Base-by-base conservation (phyloP, 2,329 filamentous ascomycete species). In the Lithohypha guttulata region DNA sequence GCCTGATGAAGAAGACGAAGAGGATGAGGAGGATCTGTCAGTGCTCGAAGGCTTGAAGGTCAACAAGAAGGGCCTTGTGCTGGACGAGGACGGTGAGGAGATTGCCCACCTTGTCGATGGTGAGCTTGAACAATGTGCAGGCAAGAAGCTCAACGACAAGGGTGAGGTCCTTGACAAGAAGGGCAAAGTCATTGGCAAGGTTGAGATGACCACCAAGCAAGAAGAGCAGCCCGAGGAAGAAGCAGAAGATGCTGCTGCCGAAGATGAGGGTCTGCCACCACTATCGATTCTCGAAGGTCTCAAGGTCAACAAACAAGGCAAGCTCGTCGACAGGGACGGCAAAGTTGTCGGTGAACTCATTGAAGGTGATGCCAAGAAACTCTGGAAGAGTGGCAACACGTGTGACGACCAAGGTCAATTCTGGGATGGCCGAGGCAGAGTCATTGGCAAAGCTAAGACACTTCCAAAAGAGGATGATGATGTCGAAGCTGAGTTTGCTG, bases 361-460 rank as follows among this genome's bases (percentile, higher is more conserved):
- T 10, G 73, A 78, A 45, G 79, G 76, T 46, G 72, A 77, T 13
- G 69, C 77, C 42, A 78, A 77, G 61, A 79, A 78, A 57, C 63
- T 77, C 49, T 51, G 59, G 32, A 59, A 59, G 32, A 46, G 58
- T 14, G 62, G 61, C 7, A 52, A 48, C 14, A 49, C 51, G 11
- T 55, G 61, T 17, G 77, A 80, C 47, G 69, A 68, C 43, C 65
- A 77, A 57, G 76, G 76, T 14, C 76, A 79, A 51, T 73, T 80
- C 41, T 65, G 78, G 52, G 75, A 78, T 54, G 74, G 69, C 55
- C 69, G 74, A 31, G 75, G 76, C 30, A 75, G 77, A 29, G 65
- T 80, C 46, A 68, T 80, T 45, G 77, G 76, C 27, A 71, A 70
- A 46, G 72, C 77, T 45, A 64, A 73, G 44, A 57, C 60, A 0